These are phyloP conservation scores for Marasmius tenuissimus DNA, from an alignment of 1,284 basidiomycete species.

Conservation along the genomic window DNA sequence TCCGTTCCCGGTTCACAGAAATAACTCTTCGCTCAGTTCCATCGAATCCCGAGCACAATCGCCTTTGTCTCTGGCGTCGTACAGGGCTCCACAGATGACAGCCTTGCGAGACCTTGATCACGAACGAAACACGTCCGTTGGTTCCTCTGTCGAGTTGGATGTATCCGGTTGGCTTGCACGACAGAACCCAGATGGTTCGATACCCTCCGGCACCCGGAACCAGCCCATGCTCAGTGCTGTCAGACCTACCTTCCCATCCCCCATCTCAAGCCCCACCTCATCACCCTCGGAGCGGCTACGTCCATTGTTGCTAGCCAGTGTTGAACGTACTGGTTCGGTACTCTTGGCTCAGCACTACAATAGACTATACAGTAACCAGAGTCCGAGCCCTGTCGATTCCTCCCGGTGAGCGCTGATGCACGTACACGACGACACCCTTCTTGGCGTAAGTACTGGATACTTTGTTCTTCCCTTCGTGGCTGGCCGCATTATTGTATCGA, in stretches of 20 bases:
- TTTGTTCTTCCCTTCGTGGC: not conserved
- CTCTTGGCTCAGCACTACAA: constrained; percentile 11
- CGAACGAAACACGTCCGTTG: not conserved
- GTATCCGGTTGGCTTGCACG: constrained; percentile 15
- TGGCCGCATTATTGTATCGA: not conserved
- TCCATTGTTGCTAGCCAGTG: constrained; percentile 11
- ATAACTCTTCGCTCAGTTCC: not conserved
- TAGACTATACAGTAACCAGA: constrained; percentile 7
- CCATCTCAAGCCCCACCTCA: constrained; percentile 1
- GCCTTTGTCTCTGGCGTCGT: not conserved
- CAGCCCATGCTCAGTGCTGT: constrained; percentile 17
- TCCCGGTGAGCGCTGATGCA: not conserved
- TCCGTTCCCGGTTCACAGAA: not conserved
- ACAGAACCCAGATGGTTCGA: constrained; percentile 16
- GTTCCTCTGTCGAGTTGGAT: constrained; percentile 13
- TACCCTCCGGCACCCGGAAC: constrained; percentile 12
- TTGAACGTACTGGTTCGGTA: constrained; percentile 12
- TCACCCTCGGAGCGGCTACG: constrained; percentile 7
- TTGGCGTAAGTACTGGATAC: not conserved
- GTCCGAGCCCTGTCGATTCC: not conserved
- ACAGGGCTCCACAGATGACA: not conserved
- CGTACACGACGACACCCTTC: not conserved
- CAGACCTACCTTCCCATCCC: constrained; percentile 12
- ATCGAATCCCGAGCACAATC: not conserved
- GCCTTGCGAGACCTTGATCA: not conserved